Base-by-base conservation (phyloP, 1,284 basidiomycete genomes). In the Caloboletus firmus region DNA sequence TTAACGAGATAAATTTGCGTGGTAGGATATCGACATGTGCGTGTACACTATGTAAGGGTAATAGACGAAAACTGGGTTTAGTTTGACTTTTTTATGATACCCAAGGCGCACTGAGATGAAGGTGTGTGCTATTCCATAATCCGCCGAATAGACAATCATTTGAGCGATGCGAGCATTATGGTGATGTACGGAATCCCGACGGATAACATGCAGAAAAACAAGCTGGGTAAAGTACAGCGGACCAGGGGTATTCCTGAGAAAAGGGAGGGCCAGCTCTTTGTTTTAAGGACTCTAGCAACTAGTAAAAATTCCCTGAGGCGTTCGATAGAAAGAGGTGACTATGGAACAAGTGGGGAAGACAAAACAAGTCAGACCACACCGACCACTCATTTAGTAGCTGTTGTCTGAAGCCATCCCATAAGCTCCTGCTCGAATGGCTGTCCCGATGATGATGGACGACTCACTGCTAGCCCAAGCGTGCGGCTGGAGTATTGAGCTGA, bases 401-500 rank as follows among this genome's bases (percentile, higher is more conserved):
- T 75, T 57, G 77, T 74, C 78, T 81, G 65, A 52, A 65, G 69
- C 69, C 71, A 72, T 52, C 59, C 56, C 68, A 73, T 73, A 66
- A 72, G 68, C 64, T 72, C 69, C 34, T 72, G 70, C 59, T 53
- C 70, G 50, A 73, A 72, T 40, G 70, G 68, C 28, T 57, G 61
- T 55, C 67, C 67, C 65, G 67, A 72, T 60, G 67, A 67, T 61
- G 70, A 72, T 70, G 69, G 65, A 72, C 57, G 46, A 73, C 68
- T 73, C 67, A 69, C 68, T 72, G 71, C 71, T 68, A 81, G 77
- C 63, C 81, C 79, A 68, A 83, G 64, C 52, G 80, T 79, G 59
- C 81, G 75, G 67, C 76, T 83, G 66, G 68, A 69, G 57, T 79
- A 76, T 65, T 83, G 80, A 15, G 78, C 75, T 26, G 79, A 77